Percentiles rank a stretch among this genome's conserved stretches.
These are phyloP conservation scores for Rubia occidens DNA, from an alignment of 305 asterid species.

Conservation along the genomic window DNA sequence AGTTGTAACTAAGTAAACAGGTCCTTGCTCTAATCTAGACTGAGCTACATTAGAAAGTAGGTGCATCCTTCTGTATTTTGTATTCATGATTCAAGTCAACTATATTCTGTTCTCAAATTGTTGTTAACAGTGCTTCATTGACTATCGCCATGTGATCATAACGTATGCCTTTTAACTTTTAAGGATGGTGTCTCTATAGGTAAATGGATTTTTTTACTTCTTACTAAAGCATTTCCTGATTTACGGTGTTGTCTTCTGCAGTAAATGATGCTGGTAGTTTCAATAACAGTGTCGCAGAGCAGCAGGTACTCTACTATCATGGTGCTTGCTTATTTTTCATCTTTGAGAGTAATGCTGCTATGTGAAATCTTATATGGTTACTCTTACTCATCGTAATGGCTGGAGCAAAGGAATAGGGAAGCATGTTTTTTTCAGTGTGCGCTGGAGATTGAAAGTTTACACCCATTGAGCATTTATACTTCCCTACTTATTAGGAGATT, in stretches of 20 bases:
- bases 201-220: neutral
- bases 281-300: conserved; percentile 89
- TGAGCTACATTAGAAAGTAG: neutral
- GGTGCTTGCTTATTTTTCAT: conserved; percentile 6
- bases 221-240: conserved; percentile 15
- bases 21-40: no score
- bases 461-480: neutral
- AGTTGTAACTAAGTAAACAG: neutral
- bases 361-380: neutral
- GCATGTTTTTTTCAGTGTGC: neutral
- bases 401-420: neutral
- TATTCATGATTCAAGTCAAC: conserved; percentile 9
- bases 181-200: no score
- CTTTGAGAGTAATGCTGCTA: neutral
- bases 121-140: neutral
- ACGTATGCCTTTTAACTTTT: neutral
- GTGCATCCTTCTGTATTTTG: neutral
- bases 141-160: neutral
- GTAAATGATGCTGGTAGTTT: conserved; percentile 92
- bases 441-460: neutral
- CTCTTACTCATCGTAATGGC: neutral
- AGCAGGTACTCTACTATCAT: conserved; percentile 54
- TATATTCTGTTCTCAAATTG: neutral
- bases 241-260: conserved; percentile 35
- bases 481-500: neutral